Evolutionary conservation across 164 flowering plant species (phyloP).

Genomic region (Cinnamomum micranthum): DNA sequence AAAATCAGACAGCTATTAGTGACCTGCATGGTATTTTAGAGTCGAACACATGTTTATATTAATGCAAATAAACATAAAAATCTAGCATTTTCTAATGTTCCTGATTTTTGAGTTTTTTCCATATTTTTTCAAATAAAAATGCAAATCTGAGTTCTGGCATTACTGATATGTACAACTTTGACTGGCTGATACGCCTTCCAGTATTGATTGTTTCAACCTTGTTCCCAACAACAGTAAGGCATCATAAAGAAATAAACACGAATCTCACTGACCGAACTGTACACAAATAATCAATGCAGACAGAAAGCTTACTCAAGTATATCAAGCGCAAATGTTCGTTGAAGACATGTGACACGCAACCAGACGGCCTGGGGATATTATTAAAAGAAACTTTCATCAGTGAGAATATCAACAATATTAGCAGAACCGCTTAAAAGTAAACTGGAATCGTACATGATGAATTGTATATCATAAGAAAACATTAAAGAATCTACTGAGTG

Average conservation of each 20-base stretch:
- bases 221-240: background rate
- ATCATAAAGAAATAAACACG: background rate
- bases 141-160: no score
- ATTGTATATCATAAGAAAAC: background rate
- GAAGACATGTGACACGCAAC: conserved; percentile 66
- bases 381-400: background rate
- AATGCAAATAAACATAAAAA: no score
- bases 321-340: conserved; percentile 85
- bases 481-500: background rate
- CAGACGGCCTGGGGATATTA: conserved; percentile 56
- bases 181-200: no score
- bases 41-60: no score
- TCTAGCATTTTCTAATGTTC: no score
- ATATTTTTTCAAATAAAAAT: no score
- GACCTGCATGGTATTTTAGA: no score
- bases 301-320: conserved; percentile 77
- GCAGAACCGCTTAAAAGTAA: background rate
- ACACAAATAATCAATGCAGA: background rate
- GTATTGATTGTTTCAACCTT: no score
- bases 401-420: background rate
- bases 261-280: background rate
- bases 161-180: no score
- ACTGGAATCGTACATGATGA: background rate
- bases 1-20: no score
- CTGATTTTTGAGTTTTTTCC: no score